phyloP scores from a whole-genome alignment of 73 alveolate species.

The Paramecium caudatum region DNA sequence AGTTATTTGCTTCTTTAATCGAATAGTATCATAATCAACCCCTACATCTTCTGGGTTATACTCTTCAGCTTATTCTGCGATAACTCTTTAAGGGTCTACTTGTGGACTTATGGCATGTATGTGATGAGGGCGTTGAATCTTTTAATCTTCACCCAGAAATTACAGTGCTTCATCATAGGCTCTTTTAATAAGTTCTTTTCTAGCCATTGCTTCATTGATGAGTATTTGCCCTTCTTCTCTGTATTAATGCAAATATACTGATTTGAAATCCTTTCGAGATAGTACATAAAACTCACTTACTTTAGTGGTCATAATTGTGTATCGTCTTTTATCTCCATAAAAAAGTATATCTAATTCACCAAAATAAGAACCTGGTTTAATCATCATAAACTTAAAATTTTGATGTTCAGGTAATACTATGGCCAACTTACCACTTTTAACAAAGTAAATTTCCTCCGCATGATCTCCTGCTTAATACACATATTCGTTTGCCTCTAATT shows the following conservation, averaged over 20 bases:
- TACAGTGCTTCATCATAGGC: slow-evolving; percentile 36
- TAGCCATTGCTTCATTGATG: slow-evolving; percentile 7
- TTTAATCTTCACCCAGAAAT: slow-evolving; percentile 15
- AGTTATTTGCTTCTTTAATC: not conserved
- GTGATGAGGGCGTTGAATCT: not conserved
- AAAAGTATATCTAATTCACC: slow-evolving; percentile 83
- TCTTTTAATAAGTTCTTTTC: not conserved
- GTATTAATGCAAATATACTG: not conserved
- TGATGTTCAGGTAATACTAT: slow-evolving; percentile 76
- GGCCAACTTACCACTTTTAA: slow-evolving; percentile 79
- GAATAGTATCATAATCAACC: not conserved
- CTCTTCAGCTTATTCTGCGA: slow-evolving; percentile 3
- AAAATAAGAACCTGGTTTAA: slow-evolving; percentile 80
- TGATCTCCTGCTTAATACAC: slow-evolving; percentile 84
- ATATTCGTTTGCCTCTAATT: slow-evolving; percentile 67
- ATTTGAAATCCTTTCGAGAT: slow-evolving; percentile 21
- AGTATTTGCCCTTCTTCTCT: slow-evolving; percentile 20
- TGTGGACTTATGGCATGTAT: not conserved
- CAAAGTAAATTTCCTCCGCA: slow-evolving; percentile 80
- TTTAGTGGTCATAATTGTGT: slow-evolving; percentile 56
- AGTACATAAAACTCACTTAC: slow-evolving; percentile 33
- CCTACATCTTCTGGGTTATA: not conserved
- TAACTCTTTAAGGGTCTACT: slow-evolving; percentile 20
- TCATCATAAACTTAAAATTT: slow-evolving; percentile 71
- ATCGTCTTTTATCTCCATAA: slow-evolving; percentile 64